Evolutionary conservation across 352 stramenopile genomes (phyloP).

Genomic region (Phytophthora fragariae): DNA sequence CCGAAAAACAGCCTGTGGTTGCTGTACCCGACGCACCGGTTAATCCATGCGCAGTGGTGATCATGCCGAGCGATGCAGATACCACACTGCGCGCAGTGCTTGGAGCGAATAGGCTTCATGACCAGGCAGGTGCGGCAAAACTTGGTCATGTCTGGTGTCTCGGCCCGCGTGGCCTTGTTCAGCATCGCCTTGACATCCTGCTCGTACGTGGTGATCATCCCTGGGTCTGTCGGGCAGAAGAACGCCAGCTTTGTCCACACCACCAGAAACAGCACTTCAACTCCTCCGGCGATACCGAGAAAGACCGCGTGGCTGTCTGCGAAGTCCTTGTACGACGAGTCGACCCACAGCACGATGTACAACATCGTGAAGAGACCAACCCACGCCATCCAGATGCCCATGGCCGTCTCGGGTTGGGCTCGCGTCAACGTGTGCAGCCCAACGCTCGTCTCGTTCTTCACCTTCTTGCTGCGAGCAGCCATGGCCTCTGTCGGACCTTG

Average conservation of each 20-base stretch:
- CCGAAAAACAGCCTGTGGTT: slow-evolving; percentile 85
- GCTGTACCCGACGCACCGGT: slow-evolving; percentile 78
- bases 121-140: slow-evolving; percentile 81
- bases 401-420: slow-evolving; percentile 69
- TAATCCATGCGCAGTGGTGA: slow-evolving; percentile 91
- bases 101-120: slow-evolving; percentile 76
- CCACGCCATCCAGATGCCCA: slow-evolving; percentile 85
- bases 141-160: slow-evolving; percentile 51
- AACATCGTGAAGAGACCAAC: slow-evolving; percentile 75
- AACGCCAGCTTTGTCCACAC: slow-evolving; percentile 66
- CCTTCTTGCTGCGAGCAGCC: slow-evolving; percentile 33
- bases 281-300: slow-evolving; percentile 46
- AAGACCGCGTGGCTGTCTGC: slow-evolving; percentile 41
- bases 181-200: slow-evolving; percentile 66
- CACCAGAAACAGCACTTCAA: slow-evolving; percentile 58
- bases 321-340: slow-evolving; percentile 52
- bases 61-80: slow-evolving; percentile 87
- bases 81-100: slow-evolving; percentile 81
- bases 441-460: slow-evolving; percentile 34
- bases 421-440: slow-evolving; percentile 41
- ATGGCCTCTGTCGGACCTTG: slow-evolving; percentile 18
- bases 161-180: slow-evolving; percentile 46
- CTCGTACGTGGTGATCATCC: slow-evolving; percentile 58
- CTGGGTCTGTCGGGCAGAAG: slow-evolving; percentile 65
- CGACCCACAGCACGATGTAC: slow-evolving; percentile 69